A percentile compares a stretch with the other conserved stretches of the same genome.
Evolutionary conservation across 495 filamentous ascomycete species (phyloP).

Genomic region (Penicillium canariense): DNA sequence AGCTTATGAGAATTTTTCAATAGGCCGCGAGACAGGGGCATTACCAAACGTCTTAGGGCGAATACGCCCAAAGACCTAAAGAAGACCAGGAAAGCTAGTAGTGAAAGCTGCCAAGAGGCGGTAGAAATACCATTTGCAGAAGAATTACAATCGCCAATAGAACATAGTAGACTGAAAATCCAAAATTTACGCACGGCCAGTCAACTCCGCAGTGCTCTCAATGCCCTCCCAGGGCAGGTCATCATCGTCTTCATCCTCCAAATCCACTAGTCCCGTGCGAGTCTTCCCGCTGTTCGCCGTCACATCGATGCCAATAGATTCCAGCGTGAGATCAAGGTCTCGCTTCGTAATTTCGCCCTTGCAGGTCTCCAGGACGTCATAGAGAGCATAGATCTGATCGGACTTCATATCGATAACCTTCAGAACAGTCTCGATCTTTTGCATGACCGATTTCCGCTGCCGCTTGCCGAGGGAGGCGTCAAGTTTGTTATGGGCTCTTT

Average conservation of each 20-base stretch:
- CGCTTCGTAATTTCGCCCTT: slow-evolving; percentile 67
- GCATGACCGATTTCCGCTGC: slow-evolving; percentile 61
- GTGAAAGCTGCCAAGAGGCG: background rate
- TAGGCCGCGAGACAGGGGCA: too few species aligned
- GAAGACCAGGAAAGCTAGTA: background rate
- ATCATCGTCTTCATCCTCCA: slow-evolving; percentile 42
- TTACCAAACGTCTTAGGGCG: too few species aligned
- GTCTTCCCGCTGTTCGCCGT: slow-evolving; percentile 38
- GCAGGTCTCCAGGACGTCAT: slow-evolving; percentile 86
- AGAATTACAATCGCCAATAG: background rate
- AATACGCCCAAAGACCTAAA: too few species aligned
- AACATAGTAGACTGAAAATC: background rate
- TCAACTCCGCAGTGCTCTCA: slow-evolving; percentile 50
- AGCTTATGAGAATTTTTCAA: background rate
- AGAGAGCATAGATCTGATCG: slow-evolving; percentile 85
- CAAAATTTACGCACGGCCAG: slow-evolving; percentile 26
- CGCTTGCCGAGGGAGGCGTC: slow-evolving; percentile 68
- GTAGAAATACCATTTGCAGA: background rate
- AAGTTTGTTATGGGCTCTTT: slow-evolving; percentile 61
- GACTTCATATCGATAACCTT: slow-evolving; percentile 70
- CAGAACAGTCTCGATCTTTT: slow-evolving; percentile 62
- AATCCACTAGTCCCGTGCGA: slow-evolving; percentile 26
- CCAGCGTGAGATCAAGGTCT: slow-evolving; percentile 66
- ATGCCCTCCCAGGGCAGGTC: slow-evolving; percentile 54
- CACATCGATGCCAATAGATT: slow-evolving; percentile 53